Conservation (phyloP, 768 basidiomycete genomes). For the Pisolithus marmoratus region DNA sequence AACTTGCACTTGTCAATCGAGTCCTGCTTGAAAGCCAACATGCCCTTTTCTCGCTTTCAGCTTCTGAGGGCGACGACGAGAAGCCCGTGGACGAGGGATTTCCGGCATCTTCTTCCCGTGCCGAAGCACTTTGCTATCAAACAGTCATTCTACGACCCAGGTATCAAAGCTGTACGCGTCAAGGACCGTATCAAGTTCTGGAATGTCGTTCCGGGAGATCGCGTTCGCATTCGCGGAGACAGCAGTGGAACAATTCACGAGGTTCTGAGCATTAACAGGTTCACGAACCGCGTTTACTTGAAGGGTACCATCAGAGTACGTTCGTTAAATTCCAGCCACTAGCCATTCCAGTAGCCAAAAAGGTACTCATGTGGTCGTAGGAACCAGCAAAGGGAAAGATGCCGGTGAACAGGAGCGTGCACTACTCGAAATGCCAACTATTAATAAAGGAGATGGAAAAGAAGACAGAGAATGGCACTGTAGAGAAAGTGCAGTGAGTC, state of each 20-base stretch:
- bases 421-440: constrained; percentile 79
- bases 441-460: constrained; percentile 65
- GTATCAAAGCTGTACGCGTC: constrained; percentile 49
- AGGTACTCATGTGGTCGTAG: constrained; percentile 9
- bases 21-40: constrained; percentile 2
- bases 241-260: constrained; percentile 54
- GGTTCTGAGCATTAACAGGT: constrained; percentile 67
- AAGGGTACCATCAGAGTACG: constrained; percentile 34
- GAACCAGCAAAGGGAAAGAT: constrained; percentile 17
- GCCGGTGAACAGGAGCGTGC: constrained; percentile 37
- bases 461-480: constrained; percentile 37
- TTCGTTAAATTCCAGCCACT: constrained; percentile 1
- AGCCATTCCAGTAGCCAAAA: not conserved
- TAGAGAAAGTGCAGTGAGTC: constrained; percentile 42
- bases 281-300: constrained; percentile 64
- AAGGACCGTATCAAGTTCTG: constrained; percentile 76
- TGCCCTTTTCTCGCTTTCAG: constrained; percentile 30
- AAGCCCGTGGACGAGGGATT: constrained; percentile 55
- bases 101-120: constrained; percentile 58
- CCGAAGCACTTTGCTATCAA: constrained; percentile 51
- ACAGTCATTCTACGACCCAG: constrained; percentile 35
- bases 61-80: constrained; percentile 45
- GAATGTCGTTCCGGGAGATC: constrained; percentile 86
- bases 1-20: not conserved
- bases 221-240: constrained; percentile 66